Percentiles rank a stretch among this genome's conserved stretches.
phyloP scores from a whole-genome alignment of 345 rosid species.

The thale cress (Arabidopsis thaliana) region TAIR10.1 NC_003074.8:22270501-22271000 shows the following conservation, averaged over 20 bases:
- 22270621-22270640: slow-evolving; percentile 11
- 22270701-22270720: slow-evolving; percentile 46
- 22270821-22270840: slow-evolving; percentile 98
- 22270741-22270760: slow-evolving; percentile 78
- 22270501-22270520: slow-evolving; percentile 9
- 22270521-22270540: slow-evolving; percentile 23
- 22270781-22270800: slow-evolving; percentile 84
- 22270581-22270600: slow-evolving; percentile 21
- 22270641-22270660: slow-evolving; percentile 14
- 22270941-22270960: not conserved
- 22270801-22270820: slow-evolving; percentile 93
- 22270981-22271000: slow-evolving; percentile 84
- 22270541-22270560: slow-evolving; percentile 10
- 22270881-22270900: slow-evolving; percentile 12
- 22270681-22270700: slow-evolving; percentile 18
- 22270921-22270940: not conserved
- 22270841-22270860: slow-evolving; percentile 65
- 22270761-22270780: slow-evolving; percentile 80
- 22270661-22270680: slow-evolving; percentile 11
- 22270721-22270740: slow-evolving; percentile 93
- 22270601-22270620: slow-evolving; percentile 11
- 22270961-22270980: not conserved
- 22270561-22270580: slow-evolving; percentile 19
- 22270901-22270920: not conserved
- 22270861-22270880: slow-evolving; percentile 40